Percentiles rank a stretch among this genome's conserved stretches.
These are phyloP conservation scores for Fusarium sp. DNA, from an alignment of 2,329 filamentous ascomycete genomes.

Conservation along the genomic window DNA sequence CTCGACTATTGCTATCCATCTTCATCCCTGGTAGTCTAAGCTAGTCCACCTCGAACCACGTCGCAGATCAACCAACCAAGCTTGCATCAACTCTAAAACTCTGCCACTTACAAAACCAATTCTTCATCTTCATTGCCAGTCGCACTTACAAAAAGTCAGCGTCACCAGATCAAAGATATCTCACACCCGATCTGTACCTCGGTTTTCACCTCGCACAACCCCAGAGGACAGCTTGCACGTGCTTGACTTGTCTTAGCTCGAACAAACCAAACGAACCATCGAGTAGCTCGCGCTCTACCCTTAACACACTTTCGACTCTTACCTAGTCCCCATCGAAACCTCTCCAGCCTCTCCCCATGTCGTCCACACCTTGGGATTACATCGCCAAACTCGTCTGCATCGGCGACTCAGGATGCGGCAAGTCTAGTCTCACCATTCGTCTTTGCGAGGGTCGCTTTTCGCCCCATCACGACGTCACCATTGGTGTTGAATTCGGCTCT, in stretches of 20 bases:
- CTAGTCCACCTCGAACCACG: conserved; percentile 9
- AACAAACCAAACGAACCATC: not conserved
- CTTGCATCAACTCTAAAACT: conserved; percentile 25
- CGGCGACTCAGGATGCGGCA: conserved; percentile 95
- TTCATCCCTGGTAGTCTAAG: not conserved
- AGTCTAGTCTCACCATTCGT: conserved; percentile 92
- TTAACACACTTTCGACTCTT: conserved; percentile 10
- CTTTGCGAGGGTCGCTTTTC: conserved; percentile 97
- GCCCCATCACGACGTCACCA: conserved; percentile 94
- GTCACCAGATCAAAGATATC: not conserved
- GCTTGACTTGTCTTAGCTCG: conserved; percentile 18
- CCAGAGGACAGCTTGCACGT: conserved; percentile 38
- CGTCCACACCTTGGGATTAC: conserved; percentile 88
- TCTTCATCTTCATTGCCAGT: conserved; percentile 3
- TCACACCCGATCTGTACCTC: conserved; percentile 9
- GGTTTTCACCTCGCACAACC: conserved; percentile 17
- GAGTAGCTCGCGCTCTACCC: conserved; percentile 3
- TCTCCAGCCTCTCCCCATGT: conserved; percentile 56
- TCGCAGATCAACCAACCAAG: conserved; percentile 20
- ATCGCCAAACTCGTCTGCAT: conserved; percentile 99
- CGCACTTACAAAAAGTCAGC: conserved; percentile 12
- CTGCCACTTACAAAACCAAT: conserved; percentile 13
- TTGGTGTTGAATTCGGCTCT: conserved; percentile 95
- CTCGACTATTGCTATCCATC: conserved; percentile 7
- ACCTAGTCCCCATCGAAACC: conserved; percentile 7